A percentile compares a stretch with the other conserved stretches of the same genome.
Evolutionary conservation across 441 rosid species (phyloP).

Genomic region (Adansonia madagascariensis): DNA sequence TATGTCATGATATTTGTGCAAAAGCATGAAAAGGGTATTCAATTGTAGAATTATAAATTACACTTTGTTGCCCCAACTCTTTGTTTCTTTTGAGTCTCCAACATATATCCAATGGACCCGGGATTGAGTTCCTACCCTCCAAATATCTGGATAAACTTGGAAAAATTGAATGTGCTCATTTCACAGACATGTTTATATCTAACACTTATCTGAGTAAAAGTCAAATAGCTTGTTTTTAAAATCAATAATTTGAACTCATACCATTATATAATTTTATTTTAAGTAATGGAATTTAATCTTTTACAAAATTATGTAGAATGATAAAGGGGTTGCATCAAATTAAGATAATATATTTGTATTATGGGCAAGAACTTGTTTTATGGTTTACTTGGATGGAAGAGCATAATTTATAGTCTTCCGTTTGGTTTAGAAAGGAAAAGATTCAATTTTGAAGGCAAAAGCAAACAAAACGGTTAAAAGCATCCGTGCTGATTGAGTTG

Average conservation of each 20-base stretch:
- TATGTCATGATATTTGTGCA: not conserved
- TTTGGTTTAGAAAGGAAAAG: not conserved
- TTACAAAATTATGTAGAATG: not conserved
- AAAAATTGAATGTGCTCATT: not conserved
- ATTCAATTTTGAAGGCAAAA: constrained; percentile 12
- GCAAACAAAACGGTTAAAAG: not conserved
- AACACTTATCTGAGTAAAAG: not conserved
- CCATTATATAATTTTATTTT: too few species aligned
- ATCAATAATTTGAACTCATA: not conserved
- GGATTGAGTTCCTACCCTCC: not conserved
- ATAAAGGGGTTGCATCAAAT: constrained; percentile 1
- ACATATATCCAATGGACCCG: not conserved
- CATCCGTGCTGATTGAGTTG: not conserved
- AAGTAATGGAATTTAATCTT: not conserved
- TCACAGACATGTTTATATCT: not conserved
- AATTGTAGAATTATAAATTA: not conserved
- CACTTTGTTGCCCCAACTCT: not conserved
- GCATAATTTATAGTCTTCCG: not conserved
- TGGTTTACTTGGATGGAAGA: not conserved
- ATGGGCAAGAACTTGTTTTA: not conserved
- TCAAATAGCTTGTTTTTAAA: not conserved
- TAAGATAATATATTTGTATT: not conserved
- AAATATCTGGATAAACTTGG: not conserved
- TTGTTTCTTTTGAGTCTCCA: not conserved
- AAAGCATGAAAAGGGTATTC: not conserved